A percentile compares a stretch with the other conserved stretches of the same genome.
Evolutionary conservation across 164 flowering plant species (phyloP).

Genomic region (Macadamia tetraphylla): DNA sequence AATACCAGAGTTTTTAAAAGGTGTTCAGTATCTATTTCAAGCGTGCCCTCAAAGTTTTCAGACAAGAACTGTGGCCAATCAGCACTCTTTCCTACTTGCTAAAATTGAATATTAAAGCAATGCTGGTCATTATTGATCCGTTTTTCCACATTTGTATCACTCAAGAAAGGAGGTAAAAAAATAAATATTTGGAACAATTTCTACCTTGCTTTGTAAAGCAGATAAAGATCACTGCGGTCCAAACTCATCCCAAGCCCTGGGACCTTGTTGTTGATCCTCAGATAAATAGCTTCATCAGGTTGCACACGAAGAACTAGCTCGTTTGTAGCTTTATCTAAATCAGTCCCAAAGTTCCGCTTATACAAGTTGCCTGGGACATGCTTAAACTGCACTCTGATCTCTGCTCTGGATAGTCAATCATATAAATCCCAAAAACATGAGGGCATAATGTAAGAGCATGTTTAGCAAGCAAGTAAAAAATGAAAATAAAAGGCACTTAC

Average conservation of each 20-base stretch:
- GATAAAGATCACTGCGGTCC: constrained; percentile 68
- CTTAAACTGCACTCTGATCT: constrained; percentile 83
- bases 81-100: too few relatives aligned
- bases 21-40: too few relatives aligned
- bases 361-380: constrained; percentile 88
- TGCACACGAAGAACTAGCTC: constrained; percentile 81
- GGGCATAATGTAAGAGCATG: not conserved
- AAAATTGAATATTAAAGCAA: too few relatives aligned
- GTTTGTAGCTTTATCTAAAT: constrained; percentile 67
- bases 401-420: constrained; percentile 49
- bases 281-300: constrained; percentile 81
- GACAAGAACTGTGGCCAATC: not conserved
- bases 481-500: constrained; percentile 18
- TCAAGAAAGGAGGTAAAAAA: too few relatives aligned
- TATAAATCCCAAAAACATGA: not conserved
- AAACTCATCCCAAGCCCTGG: constrained; percentile 88
- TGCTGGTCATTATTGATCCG: too few relatives aligned
- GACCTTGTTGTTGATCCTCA: constrained; percentile 80
- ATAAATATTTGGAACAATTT: too few relatives aligned
- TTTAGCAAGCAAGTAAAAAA: not conserved
- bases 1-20: too few relatives aligned
- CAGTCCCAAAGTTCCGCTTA: constrained; percentile 54
- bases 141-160: too few relatives aligned
- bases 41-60: not conserved
- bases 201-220: constrained; percentile 55